phyloP scores from a whole-genome alignment of 495 filamentous ascomycete species.

The Pseudevernia furfuracea region DNA sequence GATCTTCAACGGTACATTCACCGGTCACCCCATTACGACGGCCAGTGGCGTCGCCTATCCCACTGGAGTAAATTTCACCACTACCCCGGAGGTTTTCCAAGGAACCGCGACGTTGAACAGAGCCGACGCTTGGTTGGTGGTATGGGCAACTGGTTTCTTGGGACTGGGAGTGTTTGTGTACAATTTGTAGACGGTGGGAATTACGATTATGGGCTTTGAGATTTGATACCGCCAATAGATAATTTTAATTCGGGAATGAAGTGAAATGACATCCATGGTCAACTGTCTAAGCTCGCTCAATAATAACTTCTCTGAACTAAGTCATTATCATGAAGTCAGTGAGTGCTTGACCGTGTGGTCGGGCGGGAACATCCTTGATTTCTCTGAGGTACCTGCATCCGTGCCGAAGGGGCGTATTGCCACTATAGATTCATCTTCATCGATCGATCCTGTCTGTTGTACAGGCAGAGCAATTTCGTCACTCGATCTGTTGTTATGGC shows the following conservation, averaged over 20 bases:
- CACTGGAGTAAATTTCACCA: conserved; percentile 3
- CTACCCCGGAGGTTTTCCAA: conserved; percentile 7
- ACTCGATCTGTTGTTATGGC: background rate
- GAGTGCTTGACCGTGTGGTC: background rate
- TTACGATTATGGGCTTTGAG: background rate
- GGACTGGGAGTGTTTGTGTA: conserved; percentile 21
- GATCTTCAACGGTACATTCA: conserved; percentile 15
- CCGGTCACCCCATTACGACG: background rate
- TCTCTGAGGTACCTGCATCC: background rate
- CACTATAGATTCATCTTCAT: background rate
- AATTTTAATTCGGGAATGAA: background rate
- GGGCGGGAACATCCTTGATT: background rate
- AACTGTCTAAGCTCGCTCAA: background rate
- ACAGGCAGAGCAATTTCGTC: background rate
- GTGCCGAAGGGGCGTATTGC: background rate
- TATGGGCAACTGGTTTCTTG: conserved; percentile 16
- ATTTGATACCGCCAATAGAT: background rate
- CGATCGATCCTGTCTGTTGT: background rate
- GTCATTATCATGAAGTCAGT: background rate
- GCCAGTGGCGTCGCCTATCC: background rate
- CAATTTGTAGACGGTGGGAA: conserved; percentile 13
- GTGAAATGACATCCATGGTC: background rate
- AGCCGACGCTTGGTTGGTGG: conserved; percentile 16
- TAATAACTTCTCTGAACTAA: background rate
- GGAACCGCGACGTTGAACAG: conserved; percentile 10